A percentile compares a stretch with the other conserved stretches of the same genome.
These are phyloP conservation scores for Aphanomyces astaci DNA, from an alignment of 352 stramenopile species.

Conservation along the genomic window DNA sequence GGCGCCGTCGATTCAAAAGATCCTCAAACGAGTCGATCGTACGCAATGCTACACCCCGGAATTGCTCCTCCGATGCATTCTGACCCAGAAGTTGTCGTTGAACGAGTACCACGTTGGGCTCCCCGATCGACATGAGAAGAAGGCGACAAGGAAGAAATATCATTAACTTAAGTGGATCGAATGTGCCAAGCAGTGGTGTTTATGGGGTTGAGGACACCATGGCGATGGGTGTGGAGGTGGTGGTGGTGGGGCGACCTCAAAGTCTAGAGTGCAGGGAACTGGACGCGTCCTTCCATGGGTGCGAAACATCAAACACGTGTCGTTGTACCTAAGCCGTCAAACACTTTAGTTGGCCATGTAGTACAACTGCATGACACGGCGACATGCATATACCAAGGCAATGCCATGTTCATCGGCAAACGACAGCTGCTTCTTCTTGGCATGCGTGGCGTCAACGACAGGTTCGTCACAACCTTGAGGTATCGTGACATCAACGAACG, in stretches of 20 bases:
- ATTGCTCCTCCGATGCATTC: constrained; percentile 16
- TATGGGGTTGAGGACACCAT: too few species aligned
- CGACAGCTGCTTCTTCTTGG: neutral
- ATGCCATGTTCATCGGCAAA: constrained; percentile 22
- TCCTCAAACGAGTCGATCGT: neutral
- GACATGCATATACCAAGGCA: neutral
- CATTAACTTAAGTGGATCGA: neutral
- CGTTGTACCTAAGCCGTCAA: neutral
- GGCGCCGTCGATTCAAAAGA: constrained; percentile 1
- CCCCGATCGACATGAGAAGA: neutral
- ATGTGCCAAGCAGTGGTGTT: too few species aligned
- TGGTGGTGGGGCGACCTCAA: neutral
- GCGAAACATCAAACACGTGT: neutral
- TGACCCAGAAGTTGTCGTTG: constrained; percentile 1
- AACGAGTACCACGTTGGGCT: neutral
- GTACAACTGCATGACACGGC: neutral
- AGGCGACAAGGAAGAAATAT: neutral
- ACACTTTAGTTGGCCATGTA: neutral
- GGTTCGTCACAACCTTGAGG: too few species aligned
- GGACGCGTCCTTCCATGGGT: neutral
- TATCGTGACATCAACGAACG: neutral
- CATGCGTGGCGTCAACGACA: neutral
- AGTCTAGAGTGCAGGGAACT: neutral
- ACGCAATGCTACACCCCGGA: constrained; percentile 14
- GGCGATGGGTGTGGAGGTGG: neutral